These are phyloP conservation scores for Exserohilum turcica DNA, from an alignment of 2,329 filamentous ascomycete genomes.

Conservation along the genomic window DNA sequence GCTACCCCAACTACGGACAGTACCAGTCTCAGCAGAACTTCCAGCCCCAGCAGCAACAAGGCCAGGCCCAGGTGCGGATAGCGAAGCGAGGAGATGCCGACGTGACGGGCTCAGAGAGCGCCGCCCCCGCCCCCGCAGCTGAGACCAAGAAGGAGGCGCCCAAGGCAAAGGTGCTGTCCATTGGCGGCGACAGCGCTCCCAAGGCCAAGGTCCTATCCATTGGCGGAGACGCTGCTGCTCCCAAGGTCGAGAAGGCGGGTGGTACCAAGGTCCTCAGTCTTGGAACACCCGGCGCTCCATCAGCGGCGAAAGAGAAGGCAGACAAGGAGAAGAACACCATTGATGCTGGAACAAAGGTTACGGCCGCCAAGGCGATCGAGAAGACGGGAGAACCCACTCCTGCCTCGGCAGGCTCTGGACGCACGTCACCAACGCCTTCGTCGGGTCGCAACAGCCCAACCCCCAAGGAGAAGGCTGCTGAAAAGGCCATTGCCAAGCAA, in stretches of 20 bases:
- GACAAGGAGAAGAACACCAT: constrained; percentile 53
- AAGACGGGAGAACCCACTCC: constrained; percentile 76
- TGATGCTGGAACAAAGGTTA: constrained; percentile 80
- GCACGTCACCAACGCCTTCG: constrained; percentile 78
- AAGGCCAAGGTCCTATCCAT: constrained; percentile 67
- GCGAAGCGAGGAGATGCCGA: constrained; percentile 64
- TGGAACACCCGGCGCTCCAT: constrained; percentile 60
- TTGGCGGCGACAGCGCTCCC: constrained; percentile 60
- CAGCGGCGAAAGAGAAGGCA: constrained; percentile 55
- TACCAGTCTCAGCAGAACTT: constrained; percentile 42
- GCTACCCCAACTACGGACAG: constrained; percentile 21
- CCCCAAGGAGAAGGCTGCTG: constrained; percentile 62
- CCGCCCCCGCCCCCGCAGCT: constrained; percentile 49
- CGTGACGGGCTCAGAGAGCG: constrained; percentile 55
- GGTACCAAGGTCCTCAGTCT: constrained; percentile 77
- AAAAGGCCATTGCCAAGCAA: constrained; percentile 68
- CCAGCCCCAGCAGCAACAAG: constrained; percentile 48
- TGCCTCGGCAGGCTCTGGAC: constrained; percentile 61
- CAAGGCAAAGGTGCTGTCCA: constrained; percentile 69
- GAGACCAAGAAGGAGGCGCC: constrained; percentile 48
- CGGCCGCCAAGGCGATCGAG: constrained; percentile 86
- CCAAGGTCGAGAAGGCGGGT: constrained; percentile 59
- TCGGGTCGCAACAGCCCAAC: constrained; percentile 84
- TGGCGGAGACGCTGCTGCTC: constrained; percentile 58
- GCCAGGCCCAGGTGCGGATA: constrained; percentile 63